Base-by-base conservation (phyloP, 306 rosid genomes). In the Fragaria nilgerrensis region DNA sequence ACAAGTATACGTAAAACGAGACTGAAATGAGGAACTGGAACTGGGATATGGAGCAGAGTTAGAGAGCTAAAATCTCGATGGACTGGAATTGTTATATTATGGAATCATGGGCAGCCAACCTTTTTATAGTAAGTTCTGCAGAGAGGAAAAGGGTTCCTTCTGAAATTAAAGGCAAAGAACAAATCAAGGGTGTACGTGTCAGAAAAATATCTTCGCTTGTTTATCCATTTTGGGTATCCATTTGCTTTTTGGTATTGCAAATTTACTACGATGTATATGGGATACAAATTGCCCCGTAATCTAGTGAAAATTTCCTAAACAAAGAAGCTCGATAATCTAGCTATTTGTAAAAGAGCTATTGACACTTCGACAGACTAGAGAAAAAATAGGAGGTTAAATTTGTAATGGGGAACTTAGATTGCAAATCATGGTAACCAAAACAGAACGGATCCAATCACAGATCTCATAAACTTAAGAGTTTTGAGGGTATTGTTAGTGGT, bases 101-200 rank as follows among this genome's bases (percentile, higher is more conserved):
- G 11, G 16, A 9, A 20, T 19, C 70, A 37, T 3, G 70, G 29
- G 70, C 13, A 32, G 70, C 45, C 48, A 63, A 32, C 49, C 27
- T 66, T 37, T 66, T 19, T 66, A 66, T 66, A 66, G 70, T 19
- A 66, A 8, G 25, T 16, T 66, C 25, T 9, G 43, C 43, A 5
- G 9, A 65, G 23, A 37, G 47, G 45, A 27, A 20, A 14, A 39
- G 70, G 70, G 48, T 39, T 19, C 16, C 48, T 2, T 19, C 27
- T 37, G 27, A 37, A 66, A 17, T 37, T 37, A 66, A 66, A 66
- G 70, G 70, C 48, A 20, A 32, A 47, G 53, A 43, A 45, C 29
- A 68, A 58, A 55, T 58, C 48, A 61, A 47, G 72, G 66, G 76
- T 23, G 29, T 62, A 78, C 73, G 77, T 78, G 82, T 72, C 72